A percentile compares a stretch with the other conserved stretches of the same genome.
phyloP scores from a whole-genome alignment of 345 rosid species.

The Lagerstroemia speciosa region DNA sequence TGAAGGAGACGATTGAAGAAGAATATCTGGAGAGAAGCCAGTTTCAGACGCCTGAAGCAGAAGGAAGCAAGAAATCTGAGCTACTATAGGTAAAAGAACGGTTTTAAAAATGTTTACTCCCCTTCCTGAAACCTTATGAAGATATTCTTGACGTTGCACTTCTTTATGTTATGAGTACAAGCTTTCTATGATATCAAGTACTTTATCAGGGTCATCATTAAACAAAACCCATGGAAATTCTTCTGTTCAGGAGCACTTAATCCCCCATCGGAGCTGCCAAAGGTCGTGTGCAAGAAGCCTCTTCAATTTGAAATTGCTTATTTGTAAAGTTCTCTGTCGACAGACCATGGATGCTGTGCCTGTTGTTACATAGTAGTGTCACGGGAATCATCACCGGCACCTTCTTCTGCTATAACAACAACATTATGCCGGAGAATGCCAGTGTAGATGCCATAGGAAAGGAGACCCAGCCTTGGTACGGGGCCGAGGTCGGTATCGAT shows the following conservation, averaged over 20 bases:
- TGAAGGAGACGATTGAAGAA: constrained; percentile 72
- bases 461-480: no score
- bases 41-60: neutral
- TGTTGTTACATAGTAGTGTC: neutral
- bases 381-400: neutral
- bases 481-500: no score
- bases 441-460: no score
- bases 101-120: neutral
- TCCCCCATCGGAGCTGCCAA: no score
- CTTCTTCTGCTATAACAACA: neutral
- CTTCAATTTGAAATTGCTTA: no score
- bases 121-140: neutral
- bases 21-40: constrained; percentile 55
- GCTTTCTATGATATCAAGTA: no score
- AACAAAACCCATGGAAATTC: no score
- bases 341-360: neutral
- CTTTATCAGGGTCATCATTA: no score
- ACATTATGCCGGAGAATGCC: no score
- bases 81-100: neutral
- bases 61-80: neutral
- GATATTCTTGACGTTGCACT: neutral
- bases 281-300: no score
- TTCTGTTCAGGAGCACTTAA: no score
- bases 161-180: neutral
- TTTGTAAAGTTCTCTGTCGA: no score